These are phyloP conservation scores for Paulownia fortunei DNA, from an alignment of 257 asterid genomes.

Conservation along the genomic window DNA sequence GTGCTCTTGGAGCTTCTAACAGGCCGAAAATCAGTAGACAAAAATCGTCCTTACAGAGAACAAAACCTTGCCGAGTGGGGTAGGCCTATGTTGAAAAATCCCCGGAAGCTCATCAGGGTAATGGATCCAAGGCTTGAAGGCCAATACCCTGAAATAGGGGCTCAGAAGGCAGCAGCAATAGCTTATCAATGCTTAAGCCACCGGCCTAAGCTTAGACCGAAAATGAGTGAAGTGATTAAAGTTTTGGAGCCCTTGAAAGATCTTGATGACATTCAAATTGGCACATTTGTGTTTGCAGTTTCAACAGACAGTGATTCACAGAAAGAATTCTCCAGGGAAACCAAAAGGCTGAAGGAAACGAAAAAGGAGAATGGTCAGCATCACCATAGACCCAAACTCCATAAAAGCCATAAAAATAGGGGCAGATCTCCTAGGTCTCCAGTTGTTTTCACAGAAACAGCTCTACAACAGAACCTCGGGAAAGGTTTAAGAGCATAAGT, in stretches of 20 bases:
- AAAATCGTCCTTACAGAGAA: slow-evolving; percentile 55
- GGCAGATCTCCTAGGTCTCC: slow-evolving; percentile 30
- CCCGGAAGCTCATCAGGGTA: slow-evolving; percentile 51
- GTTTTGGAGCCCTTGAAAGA: slow-evolving; percentile 41
- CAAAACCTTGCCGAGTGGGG: slow-evolving; percentile 70
- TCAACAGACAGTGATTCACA: slow-evolving; percentile 20
- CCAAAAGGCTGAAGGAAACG: slow-evolving; percentile 1
- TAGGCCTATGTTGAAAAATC: slow-evolving; percentile 52
- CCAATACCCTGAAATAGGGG: slow-evolving; percentile 40
- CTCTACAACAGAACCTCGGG: slow-evolving; percentile 7
- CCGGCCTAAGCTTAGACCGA: slow-evolving; percentile 42
- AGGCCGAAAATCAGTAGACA: slow-evolving; percentile 64
- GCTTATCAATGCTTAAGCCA: slow-evolving; percentile 48
- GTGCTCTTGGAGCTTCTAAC: slow-evolving; percentile 64
- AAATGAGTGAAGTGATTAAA: slow-evolving; percentile 37
- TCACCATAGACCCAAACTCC: slow-evolving; percentile 30
- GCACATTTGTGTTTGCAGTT: slow-evolving; percentile 36
- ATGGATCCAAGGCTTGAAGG: slow-evolving; percentile 76
- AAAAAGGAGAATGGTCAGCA: slow-evolving; percentile 29
- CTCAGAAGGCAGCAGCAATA: slow-evolving; percentile 39
- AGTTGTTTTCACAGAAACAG: slow-evolving; percentile 33
- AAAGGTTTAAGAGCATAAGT: slow-evolving; percentile 26
- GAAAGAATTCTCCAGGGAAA: background rate
- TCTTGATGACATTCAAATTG: slow-evolving; percentile 23
- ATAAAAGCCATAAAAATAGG: slow-evolving; percentile 8